Evolutionary conservation across 129 eudicot species (phyloP), one percentile per base, ranked within the genome.

Genomic region (Tagetes patula): DNA sequence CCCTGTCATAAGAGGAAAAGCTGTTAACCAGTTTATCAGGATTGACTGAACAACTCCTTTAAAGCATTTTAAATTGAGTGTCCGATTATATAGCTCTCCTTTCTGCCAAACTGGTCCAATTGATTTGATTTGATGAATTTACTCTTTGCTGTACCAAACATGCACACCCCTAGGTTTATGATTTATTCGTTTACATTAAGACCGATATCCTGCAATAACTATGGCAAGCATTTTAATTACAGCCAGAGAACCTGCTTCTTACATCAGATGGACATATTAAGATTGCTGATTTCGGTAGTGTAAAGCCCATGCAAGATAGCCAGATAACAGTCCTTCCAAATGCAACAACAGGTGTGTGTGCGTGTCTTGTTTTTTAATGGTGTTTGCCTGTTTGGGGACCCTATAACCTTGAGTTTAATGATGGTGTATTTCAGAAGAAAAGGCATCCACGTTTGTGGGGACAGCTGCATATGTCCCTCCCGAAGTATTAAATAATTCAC

Each of bases 391-490:
- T 20, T 20, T 20, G 27, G 49, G 42, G 39, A 40, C 27, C 47
- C 37, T 40, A 10, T 38, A 72, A 45, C 49, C 4, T 48, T 39
- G 42, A 43, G 12, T 77, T 73, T 13, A 72, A 37, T 67, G 31
- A 8, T 86, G 46, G 7, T 13, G 47, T 74, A 54, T 27, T 33
- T 71, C n/a, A 95, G 99, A 95, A 73, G 99, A 95, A 46, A 91
- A 95, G 79, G 97, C 96, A 9, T 86, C 96, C 72, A 88, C 99
- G 58, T 90, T 91, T 81, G 97, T 95, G 82, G 97, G 99, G 65
- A 95, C 99, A 5, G 99, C 99, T 50, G 99, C 99, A 37, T 95
- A 95, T 72, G 99, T 91, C 48, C 99, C 99, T 82, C 99, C 99
- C 11, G 99, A 95, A 81, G 96, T 92, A 47, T 76, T 92, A 60